phyloP scores from a whole-genome alignment of 1,139 yeast genomes.

The Magnusiomyces fungicola region DNA sequence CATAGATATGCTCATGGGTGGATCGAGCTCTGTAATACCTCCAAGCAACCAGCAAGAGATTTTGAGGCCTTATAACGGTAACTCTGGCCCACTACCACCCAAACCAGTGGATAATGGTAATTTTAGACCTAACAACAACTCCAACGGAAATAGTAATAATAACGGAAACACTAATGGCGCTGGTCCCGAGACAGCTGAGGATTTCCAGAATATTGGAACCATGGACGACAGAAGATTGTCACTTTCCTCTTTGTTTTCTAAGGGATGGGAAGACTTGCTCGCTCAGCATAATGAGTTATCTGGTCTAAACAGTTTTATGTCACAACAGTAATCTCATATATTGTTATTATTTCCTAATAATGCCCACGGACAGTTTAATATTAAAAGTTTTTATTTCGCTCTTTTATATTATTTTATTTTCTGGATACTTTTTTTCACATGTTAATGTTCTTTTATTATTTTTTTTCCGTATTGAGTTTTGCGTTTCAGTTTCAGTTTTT shows the following conservation, averaged over 20 bases:
- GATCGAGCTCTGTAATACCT: neutral
- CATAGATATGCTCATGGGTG: neutral
- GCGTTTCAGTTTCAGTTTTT: neutral
- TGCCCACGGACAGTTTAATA: no score
- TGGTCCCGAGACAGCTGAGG: neutral
- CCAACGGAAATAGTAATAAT: neutral
- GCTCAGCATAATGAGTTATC: constrained; percentile 26
- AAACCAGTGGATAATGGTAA: neutral
- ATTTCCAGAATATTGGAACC: neutral
- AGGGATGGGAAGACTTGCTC: constrained; percentile 28
- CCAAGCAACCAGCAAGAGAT: neutral
- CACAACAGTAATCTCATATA: no score
- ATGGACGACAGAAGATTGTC: constrained; percentile 10
- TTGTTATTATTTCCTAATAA: no score
- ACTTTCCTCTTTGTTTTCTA: constrained; percentile 17
- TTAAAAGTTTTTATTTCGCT: no score
- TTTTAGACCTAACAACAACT: neutral
- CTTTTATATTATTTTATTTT: no score
- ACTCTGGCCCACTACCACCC: neutral
- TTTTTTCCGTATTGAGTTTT: neutral
- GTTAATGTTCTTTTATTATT: neutral
- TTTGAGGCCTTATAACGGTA: neutral
- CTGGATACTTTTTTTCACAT: no score
- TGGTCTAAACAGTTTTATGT: constrained; percentile 25
- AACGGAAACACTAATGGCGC: neutral